Evolutionary conservation across 75 land plant species (phyloP), one percentile per base, ranked within the genome.

Genomic region (Larix kaempferi): DNA sequence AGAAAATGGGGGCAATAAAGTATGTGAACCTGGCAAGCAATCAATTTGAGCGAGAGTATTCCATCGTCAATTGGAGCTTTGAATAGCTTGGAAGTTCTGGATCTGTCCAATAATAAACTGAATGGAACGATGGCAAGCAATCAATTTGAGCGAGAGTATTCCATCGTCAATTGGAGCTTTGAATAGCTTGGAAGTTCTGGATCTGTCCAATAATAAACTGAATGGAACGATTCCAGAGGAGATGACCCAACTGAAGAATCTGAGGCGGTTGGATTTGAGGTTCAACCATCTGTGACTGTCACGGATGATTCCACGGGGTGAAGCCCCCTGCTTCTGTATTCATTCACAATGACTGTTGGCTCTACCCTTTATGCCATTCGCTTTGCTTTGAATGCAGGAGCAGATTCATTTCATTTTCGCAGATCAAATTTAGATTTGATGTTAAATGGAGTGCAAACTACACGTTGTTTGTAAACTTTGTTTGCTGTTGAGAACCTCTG

Each of bases 201-300:
- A 84, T 76, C 57, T 87, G 71, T 87, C 89, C 33, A 26, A 71
- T 49, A 87, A 87, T 60, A 63, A 80, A 82, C 76, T 90, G 41
- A 73, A 21, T 41, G 91, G 90, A 27, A 75, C 76, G 39, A 77
- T 90, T 57, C 90, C 90, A 0, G 58, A 49, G 35, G 71, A 19
- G 19, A 59, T 88, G 19, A 5, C 78, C 21, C n/a, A 75, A 21
- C n/a, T 75, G 67, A 77, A 16, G 54, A 75, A 79, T 39, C 55
- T 88, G 57, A 41, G 63, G 56, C 71, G 37, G 29, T n/a, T 88
- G 57, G 81, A 86, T 57, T 77, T 81, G 60, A 88, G 90, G 63
- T 57, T 81, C 56, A 88, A 88, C 66, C 77, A 81, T 54, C 37
- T 88, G 26, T 85, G 88, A 37, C 33, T 29, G 33, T 29, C 33